Conservation (phyloP, 2,329 filamentous ascomycete species). For the Alternaria ventricosa region DNA sequence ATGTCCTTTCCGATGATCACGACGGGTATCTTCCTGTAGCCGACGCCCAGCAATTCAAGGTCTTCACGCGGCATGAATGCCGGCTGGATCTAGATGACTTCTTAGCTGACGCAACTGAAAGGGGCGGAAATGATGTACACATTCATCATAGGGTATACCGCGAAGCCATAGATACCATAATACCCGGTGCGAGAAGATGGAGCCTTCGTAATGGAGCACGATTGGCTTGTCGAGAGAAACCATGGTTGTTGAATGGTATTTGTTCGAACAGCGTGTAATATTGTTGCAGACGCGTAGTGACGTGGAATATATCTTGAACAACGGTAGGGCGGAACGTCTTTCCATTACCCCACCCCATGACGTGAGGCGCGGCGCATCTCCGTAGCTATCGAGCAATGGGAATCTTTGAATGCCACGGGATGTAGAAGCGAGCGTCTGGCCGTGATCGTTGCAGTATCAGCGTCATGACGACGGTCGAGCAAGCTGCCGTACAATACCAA, state of each 20-base stretch:
- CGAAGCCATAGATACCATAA: slow-evolving; percentile 73
- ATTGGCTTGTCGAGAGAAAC: slow-evolving; percentile 56
- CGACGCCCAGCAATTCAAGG: slow-evolving; percentile 39
- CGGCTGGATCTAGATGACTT: slow-evolving; percentile 62
- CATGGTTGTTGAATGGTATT: slow-evolving; percentile 15
- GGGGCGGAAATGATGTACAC: slow-evolving; percentile 57
- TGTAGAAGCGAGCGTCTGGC: background rate
- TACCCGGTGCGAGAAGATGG: slow-evolving; percentile 69
- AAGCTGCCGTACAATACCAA: background rate
- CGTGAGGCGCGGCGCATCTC: background rate
- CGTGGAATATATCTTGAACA: background rate
- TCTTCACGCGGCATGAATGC: slow-evolving; percentile 41
- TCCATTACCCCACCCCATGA: background rate
- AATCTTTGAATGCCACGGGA: background rate
- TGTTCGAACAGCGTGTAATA: background rate
- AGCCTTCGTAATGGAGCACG: slow-evolving; percentile 70
- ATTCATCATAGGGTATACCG: slow-evolving; percentile 70
- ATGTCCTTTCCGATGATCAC: slow-evolving; percentile 41
- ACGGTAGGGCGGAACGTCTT: background rate
- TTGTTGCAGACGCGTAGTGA: background rate
- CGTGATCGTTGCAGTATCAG: background rate
- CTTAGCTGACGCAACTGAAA: background rate
- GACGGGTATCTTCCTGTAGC: slow-evolving; percentile 48
- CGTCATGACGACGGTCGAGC: background rate
- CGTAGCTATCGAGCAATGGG: background rate